Conservation (phyloP, 345 rosid genomes). For the Arabidopsis suecica region DNA sequence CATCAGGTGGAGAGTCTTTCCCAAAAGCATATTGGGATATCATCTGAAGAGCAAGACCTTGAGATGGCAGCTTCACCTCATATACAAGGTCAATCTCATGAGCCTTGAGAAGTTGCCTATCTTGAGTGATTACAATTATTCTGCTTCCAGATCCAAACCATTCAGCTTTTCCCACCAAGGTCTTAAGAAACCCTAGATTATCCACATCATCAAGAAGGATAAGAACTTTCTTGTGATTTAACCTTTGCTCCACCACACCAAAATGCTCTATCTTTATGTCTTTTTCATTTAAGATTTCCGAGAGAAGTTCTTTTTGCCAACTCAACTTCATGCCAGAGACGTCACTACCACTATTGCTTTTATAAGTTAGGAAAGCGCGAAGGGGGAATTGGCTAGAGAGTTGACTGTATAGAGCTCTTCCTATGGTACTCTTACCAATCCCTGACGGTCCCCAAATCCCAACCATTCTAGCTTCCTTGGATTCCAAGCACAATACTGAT, state of each 20-base stretch:
- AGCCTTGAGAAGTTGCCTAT: background rate
- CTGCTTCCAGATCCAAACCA: background rate
- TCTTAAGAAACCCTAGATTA: background rate
- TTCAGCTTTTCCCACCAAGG: background rate
- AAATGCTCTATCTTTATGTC: background rate
- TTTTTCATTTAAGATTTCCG: conserved; percentile 30
- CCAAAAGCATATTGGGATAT: conserved; percentile 26
- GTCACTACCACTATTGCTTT: background rate
- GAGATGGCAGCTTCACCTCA: background rate
- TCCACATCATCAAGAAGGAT: conserved; percentile 29
- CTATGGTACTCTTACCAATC: conserved; percentile 56
- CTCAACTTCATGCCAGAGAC: conserved; percentile 11
- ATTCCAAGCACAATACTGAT: too few species aligned
- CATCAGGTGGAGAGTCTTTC: background rate
- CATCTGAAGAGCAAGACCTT: conserved; percentile 16
- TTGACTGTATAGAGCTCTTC: background rate
- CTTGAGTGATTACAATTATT: background rate
- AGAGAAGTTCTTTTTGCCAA: conserved; percentile 44
- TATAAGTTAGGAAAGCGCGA: background rate
- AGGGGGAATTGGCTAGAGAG: background rate
- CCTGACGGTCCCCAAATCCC: conserved; percentile 55
- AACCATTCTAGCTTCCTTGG: background rate
- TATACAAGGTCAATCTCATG: background rate
- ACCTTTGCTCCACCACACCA: background rate
- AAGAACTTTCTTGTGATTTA: conserved; percentile 16